Evolutionary conservation across 129 eudicot genomes (phyloP).

Genomic region (Deinandra increscens): DNA sequence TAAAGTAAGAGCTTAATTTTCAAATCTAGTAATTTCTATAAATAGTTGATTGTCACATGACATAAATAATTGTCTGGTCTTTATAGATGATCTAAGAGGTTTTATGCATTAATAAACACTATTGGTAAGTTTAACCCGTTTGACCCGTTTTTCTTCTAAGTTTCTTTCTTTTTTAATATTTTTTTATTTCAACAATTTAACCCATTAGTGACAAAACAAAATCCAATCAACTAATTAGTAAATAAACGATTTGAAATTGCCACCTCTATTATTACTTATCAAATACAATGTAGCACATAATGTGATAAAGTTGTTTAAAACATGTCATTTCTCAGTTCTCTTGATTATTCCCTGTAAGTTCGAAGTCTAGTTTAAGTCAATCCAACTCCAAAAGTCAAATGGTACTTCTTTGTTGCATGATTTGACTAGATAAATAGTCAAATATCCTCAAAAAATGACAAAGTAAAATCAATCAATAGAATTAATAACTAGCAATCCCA

Average conservation of each 20-base stretch:
- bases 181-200: not conserved
- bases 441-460: not conserved
- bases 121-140: not conserved
- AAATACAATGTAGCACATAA: not conserved
- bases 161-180: not conserved
- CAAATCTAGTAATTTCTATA: not conserved
- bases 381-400: not conserved
- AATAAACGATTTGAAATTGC: not conserved
- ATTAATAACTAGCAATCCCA: conserved; percentile 1
- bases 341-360: not conserved
- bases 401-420: not conserved
- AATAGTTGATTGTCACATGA: not conserved
- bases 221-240: not conserved
- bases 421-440: not conserved
- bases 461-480: not conserved
- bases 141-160: not conserved
- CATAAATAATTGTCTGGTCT: not conserved
- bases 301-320: not conserved
- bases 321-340: not conserved
- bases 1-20: not conserved
- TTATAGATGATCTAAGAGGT: not conserved
- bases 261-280: not conserved
- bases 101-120: not conserved
- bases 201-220: not conserved
- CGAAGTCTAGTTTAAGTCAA: not conserved